Base-by-base conservation (phyloP, 2,329 filamentous ascomycete species). In the Alternaria novae-zelandiae region DNA sequence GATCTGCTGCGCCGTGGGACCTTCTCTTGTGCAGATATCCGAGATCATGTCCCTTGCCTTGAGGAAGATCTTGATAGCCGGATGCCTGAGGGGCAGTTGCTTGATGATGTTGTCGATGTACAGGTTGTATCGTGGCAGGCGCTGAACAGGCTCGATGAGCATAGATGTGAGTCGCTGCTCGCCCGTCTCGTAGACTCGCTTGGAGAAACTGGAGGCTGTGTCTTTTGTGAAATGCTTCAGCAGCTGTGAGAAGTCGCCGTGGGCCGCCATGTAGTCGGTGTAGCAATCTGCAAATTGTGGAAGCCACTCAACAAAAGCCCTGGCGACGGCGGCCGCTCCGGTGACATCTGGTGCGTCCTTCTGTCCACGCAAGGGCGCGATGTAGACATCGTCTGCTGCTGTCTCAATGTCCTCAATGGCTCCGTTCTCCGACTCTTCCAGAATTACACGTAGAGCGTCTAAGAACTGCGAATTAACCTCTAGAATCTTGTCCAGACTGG, bases 41-140 rank as follows among this genome's bases (percentile, higher is more conserved):
- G 94, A 94, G 69, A 99, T 94, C 57, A 97, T 92, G 78, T 98
- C 96, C 69, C 95, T 88, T 0, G 96, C 94, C 76, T 93, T 94
- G 45, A 97, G 87, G 81, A 99, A 90, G 3, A 87, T 86, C 69
- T 91, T 90, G 57, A 97, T 85, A 0, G 94, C 94, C 3, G 94
- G 92, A 77, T 98, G 94, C 9, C 91, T 89, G 54, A 94, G 88
- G 5, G 95, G 94, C 17, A 98, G 86, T 64, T 91, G 94, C 69
- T 90, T 89, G 51, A 96, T 88, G 75, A 99, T 97, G 74, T 96
- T 94, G 82, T 99, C 96, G 72, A 99, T 98, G 75, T 98, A 91
- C 36, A 99, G 85, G 74, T 93, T 97, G 82, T 99, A 99, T 25
- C 96, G 90, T 25, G 96, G 96, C 56, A 99, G 86, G 56, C 96